A percentile compares a stretch with the other conserved stretches of the same genome.
phyloP scores from a whole-genome alignment of 140 eudicot species.

The Flaveria floridana region DNA sequence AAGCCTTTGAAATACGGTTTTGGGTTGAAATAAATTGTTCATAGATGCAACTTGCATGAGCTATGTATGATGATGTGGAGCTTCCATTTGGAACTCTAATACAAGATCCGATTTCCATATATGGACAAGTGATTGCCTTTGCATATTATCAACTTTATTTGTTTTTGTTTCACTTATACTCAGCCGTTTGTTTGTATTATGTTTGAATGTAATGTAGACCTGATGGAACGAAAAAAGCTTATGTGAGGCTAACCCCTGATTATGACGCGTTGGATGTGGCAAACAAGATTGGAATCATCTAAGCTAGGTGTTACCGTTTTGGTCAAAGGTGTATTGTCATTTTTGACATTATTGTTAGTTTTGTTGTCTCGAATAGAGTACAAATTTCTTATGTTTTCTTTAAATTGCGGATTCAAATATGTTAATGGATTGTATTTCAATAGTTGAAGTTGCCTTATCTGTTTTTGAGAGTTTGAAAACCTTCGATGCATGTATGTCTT shows the following conservation, averaged over 20 bases:
- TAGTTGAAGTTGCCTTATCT: constrained; percentile 5
- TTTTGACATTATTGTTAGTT: constrained; percentile 23
- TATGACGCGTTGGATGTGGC: constrained; percentile 84
- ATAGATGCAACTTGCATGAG: constrained; percentile 28
- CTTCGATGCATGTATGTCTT: not conserved
- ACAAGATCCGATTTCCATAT: constrained; percentile 47
- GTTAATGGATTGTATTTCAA: constrained; percentile 19
- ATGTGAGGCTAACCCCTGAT: constrained; percentile 76
- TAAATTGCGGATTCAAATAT: constrained; percentile 19
- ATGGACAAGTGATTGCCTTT: not conserved
- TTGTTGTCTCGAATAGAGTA: constrained; percentile 35
- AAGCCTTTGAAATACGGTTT: constrained; percentile 26
- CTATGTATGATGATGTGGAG: constrained; percentile 26
- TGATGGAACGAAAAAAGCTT: constrained; percentile 87
- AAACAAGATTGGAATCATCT: constrained; percentile 83
- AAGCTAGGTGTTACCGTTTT: constrained; percentile 17
- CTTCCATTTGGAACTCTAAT: constrained; percentile 31
- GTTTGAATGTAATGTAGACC: constrained; percentile 50
- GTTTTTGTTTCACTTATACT: not conserved
- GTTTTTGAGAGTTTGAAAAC: not conserved
- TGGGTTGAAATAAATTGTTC: constrained; percentile 23
- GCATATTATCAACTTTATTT: not conserved
- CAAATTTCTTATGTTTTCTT: constrained; percentile 19
- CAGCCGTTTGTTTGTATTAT: not conserved
- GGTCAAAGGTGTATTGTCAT: not conserved